Conservation (phyloP, 805 yeast species). For the Pichia pseudocactophila region DNA sequence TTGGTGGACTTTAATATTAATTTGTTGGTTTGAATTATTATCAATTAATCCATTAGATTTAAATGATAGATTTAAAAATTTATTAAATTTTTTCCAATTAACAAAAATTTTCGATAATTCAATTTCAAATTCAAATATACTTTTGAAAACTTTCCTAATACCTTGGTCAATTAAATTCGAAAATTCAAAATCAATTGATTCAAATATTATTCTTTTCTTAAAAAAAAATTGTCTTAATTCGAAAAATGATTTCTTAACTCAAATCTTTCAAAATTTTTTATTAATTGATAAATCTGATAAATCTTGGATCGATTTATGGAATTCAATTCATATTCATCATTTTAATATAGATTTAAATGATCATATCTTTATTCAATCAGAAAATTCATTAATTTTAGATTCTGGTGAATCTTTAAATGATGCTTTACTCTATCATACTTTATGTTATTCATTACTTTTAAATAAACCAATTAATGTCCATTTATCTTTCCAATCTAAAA, state of each 20-base stretch:
- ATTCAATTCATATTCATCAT: background rate
- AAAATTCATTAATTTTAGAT: slow-evolving; percentile 9
- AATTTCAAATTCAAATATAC: background rate
- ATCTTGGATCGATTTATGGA: slow-evolving; percentile 33
- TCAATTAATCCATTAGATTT: slow-evolving; percentile 26
- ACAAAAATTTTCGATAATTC: slow-evolving; percentile 22
- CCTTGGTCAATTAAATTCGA: background rate
- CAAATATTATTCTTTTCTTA: background rate
- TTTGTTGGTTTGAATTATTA: slow-evolving; percentile 37
- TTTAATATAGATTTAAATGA: slow-evolving; percentile 4
- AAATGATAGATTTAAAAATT: slow-evolving; percentile 33
- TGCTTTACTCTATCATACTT: slow-evolving; percentile 4
- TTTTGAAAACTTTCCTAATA: background rate
- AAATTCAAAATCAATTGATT: background rate
- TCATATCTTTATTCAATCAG: slow-evolving; percentile 4
- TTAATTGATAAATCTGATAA: slow-evolving; percentile 27
- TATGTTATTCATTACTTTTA: slow-evolving; percentile 5
- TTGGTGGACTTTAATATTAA: slow-evolving; percentile 32
- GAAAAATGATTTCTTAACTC: background rate
- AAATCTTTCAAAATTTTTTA: slow-evolving; percentile 2
- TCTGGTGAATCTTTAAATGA: slow-evolving; percentile 6
- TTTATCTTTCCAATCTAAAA: slow-evolving; percentile 7
- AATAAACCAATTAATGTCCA: slow-evolving; percentile 6
- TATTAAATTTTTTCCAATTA: slow-evolving; percentile 29
- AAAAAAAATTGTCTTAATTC: background rate